Evolutionary conservation across 495 filamentous ascomycete genomes (phyloP), one percentile per base, ranked within the genome.

Genomic region (Xylaria intraflava): DNA sequence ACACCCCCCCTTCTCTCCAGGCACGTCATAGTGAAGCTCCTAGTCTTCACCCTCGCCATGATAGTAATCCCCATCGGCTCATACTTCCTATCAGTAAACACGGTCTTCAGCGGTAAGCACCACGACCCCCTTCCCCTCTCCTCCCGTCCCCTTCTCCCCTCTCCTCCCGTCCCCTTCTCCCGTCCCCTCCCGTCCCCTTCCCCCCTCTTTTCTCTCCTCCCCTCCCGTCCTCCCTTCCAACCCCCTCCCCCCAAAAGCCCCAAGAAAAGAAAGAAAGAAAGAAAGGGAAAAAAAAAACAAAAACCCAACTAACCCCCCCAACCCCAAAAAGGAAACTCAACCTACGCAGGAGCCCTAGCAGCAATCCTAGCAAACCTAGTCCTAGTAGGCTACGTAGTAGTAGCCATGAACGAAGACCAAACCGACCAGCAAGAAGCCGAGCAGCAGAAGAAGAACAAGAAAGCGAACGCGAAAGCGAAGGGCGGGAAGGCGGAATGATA

Each of bases 11-110:
- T 26, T 12, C 30, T 11, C 35, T n/a, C 39, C 29, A 98, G 93
- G 33, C 72, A 84, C 62, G 89, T 96, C 46, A 94, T 99, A 49
- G 72, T 83, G 53, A 97, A 96, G 70, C 80, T 99, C 7, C 76
- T 96, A 7, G 83, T 79, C 49, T 96, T 96, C 71, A 93, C 91
- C 6, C 75, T 88, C 12, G 93, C 89, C 58, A 97, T 98, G 93
- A 78, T 96, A 39, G 77, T 82, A 3, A 72, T 83, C 29, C 93
- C 93, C 24, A 84, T 98, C 54, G 85, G 85, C 24, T 85, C 84
- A 41, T 98, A 97, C 70, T 98, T 90, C 67, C 45, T 90, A 36
- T 87, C 87, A 0, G 71, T 93, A 17, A 80, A 89, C 60, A 80
- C 70, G 1, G 65, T 96, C 9, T 96, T 95, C 68, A 72, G 72